Evolutionary conservation across 1,284 basidiomycete genomes (phyloP), one percentile per base, ranked within the genome.

Genomic region (Cyathus olla): DNA sequence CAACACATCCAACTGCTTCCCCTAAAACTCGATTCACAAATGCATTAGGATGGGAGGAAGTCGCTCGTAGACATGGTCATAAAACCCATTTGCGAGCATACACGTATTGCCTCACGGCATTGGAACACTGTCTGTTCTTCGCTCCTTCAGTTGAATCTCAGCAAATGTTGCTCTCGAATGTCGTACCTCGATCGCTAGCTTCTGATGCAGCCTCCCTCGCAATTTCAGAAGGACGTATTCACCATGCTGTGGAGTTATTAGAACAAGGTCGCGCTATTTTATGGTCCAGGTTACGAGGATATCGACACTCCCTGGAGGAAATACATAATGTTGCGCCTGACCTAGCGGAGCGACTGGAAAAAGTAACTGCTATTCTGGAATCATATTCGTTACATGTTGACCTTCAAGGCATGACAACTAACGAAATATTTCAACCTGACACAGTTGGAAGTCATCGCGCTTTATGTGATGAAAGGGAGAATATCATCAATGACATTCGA

Each of bases 171-270:
- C 55, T 67, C n/a, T 27, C 56, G 17, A 51, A 54, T 9, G 31
- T 35, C 31, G 28, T 61, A 26, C 55, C 57, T 11, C 39, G 35
- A 24, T 60, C 66, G 8, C 56, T 74, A 9, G 68, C 68, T 4
- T 49, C 51, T 47, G 80, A 82, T 56, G 77, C 78, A 19, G 79
- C 78, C 3, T 66, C 75, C 15, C 76, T 70, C 60, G 70, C 74
- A 2, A 78, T 83, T 24, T 74, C 73, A 1, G 24, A 67, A 15
- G 64, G 66, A 9, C 72, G 80, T 55, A 76, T 79, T 56, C 61
- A 71, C 9, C 57, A 65, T 19, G 76, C 77, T 4, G 65, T 87
- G 10, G 76, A 76, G 42, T 54, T 76, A 22, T 61, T 80, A 1
- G 78, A 80, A 57, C 67, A 70, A 53, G 76, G 77, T 3, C 60